Conservation (phyloP, 2,329 filamentous ascomycete species). For the Dactylellina drechsleri region DNA sequence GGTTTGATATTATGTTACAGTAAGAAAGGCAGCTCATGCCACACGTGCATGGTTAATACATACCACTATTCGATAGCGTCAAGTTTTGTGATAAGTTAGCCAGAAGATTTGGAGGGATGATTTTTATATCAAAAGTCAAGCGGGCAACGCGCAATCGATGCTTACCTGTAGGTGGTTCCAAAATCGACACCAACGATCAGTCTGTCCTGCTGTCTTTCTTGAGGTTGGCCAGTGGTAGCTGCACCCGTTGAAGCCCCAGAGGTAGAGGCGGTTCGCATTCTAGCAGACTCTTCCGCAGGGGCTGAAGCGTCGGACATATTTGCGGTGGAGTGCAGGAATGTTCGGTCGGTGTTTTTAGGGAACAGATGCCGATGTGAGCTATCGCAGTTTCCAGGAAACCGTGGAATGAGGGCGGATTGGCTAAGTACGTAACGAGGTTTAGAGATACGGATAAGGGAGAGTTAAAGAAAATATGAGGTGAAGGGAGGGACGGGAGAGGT, state of each 20-base stretch:
- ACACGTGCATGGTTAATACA: conserved; percentile 14
- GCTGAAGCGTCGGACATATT: conserved; percentile 50
- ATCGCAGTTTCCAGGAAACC: conserved; percentile 25
- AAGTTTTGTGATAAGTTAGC: too few relatives aligned
- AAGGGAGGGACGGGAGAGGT: conserved; percentile 13
- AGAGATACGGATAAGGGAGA: conserved; percentile 6
- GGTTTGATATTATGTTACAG: not conserved
- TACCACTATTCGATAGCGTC: conserved; percentile 22
- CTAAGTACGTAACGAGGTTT: not conserved
- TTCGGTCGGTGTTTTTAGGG: conserved; percentile 33
- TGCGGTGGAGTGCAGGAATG: not conserved
- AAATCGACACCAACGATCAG: conserved; percentile 69
- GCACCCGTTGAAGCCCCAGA: conserved; percentile 12
- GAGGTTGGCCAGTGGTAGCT: conserved; percentile 10
- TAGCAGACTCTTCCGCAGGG: conserved; percentile 27
- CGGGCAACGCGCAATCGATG: not conserved
- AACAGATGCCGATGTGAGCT: not conserved
- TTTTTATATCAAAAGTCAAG: conserved; percentile 2
- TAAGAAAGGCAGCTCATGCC: too few relatives aligned
- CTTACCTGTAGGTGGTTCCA: conserved; percentile 66
- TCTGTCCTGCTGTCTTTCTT: conserved; percentile 44
- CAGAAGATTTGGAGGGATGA: not conserved
- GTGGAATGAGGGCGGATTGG: not conserved
- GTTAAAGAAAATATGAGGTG: conserved; percentile 6
- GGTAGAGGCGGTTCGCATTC: conserved; percentile 33